These are phyloP conservation scores for Typha latifolia DNA, from an alignment of 176 grass and related monocot genomes.

Conservation along the genomic window DNA sequence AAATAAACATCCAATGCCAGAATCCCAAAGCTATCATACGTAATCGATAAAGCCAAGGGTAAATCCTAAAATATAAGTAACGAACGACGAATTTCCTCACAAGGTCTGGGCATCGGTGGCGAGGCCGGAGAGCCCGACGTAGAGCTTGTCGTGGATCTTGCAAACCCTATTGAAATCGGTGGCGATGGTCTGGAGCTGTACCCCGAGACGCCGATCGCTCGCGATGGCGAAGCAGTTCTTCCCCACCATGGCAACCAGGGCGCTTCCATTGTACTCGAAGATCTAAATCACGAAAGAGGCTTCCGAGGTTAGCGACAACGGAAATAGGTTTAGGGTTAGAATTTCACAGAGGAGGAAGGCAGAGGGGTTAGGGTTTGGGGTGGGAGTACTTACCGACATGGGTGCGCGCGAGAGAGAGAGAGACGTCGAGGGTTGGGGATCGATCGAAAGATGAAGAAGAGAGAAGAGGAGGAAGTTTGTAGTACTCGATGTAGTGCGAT, in stretches of 20 bases:
- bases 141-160: conserved; percentile 93
- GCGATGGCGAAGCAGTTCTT: conserved; percentile 99
- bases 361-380: no score
- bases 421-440: no score
- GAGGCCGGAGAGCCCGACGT: conserved; percentile 88
- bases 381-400: no score
- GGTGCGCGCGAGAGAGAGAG: no score
- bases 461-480: no score
- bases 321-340: neutral
- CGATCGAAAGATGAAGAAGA: no score
- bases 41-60: neutral
- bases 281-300: conserved; percentile 26
- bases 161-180: conserved; percentile 90
- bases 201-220: conserved; percentile 77
- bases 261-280: conserved; percentile 96
- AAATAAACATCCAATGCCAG: conserved; percentile 18
- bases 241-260: conserved; percentile 94
- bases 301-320: neutral
- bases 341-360: no score
- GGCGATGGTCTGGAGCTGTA: conserved; percentile 87
- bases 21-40: neutral
- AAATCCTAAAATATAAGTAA: neutral
- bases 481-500: no score
- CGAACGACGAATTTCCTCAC: conserved; percentile 20
- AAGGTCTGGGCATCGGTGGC: conserved; percentile 82